Conservation (phyloP, 148 eudicot genomes). For the Camellia lanceoleosa region DNA sequence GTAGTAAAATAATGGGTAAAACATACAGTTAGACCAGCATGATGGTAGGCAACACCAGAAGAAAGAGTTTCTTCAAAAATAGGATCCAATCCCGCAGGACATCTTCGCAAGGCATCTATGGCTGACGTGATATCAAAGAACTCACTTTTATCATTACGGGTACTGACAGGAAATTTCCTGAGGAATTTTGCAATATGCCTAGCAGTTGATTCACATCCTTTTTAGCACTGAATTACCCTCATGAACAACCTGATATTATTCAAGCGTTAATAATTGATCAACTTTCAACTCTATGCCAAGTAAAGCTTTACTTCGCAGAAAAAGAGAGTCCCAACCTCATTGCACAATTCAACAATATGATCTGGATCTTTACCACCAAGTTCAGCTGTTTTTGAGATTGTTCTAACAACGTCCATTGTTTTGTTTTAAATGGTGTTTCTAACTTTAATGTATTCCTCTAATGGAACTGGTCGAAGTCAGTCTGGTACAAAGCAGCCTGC, state of each 20-base stretch:
- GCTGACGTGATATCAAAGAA: conserved; percentile 59
- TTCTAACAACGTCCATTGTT: conserved; percentile 73
- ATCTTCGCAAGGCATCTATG: conserved; percentile 75
- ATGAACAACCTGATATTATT: conserved; percentile 71
- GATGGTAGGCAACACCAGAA: conserved; percentile 95
- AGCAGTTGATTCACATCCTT: conserved; percentile 98
- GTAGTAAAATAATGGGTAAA: background rate
- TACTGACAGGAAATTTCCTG: conserved; percentile 57
- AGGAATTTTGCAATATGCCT: conserved; percentile 75
- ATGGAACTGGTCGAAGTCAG: conserved; percentile 95
- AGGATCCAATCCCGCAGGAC: conserved; percentile 96
- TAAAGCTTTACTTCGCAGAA: conserved; percentile 5
- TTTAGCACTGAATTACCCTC: conserved; percentile 92
- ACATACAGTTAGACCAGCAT: conserved; percentile 98
- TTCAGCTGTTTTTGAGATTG: conserved; percentile 62
- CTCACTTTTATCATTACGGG: conserved; percentile 54
- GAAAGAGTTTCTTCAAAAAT: conserved; percentile 87
- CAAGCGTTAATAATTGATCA: conserved; percentile 9
- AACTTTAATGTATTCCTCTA: conserved; percentile 92
- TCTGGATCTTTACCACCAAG: conserved; percentile 98
- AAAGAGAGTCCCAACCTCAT: conserved; percentile 59
- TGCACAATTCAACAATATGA: conserved; percentile 91
- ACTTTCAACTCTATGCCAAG: conserved; percentile 1
- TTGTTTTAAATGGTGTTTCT: conserved; percentile 78
- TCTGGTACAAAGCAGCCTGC: conserved; percentile 96